phyloP scores from a whole-genome alignment of 2,329 filamentous ascomycete genomes.

The Chrysoporthe deuterocubensis region DNA sequence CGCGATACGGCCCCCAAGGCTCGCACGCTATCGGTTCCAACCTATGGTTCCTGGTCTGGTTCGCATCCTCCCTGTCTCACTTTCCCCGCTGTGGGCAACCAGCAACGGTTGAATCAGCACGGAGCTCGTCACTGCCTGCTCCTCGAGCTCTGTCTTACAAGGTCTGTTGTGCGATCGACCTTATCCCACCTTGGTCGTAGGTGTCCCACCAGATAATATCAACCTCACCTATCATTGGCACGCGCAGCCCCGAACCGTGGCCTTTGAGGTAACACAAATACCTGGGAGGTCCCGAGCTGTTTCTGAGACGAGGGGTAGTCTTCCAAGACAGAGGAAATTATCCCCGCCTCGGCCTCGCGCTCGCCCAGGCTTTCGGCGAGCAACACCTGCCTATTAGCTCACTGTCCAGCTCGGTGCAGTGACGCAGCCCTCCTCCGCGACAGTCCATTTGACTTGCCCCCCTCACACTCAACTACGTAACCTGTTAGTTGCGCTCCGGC shows the following conservation, averaged over 20 bases:
- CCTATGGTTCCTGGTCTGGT: conserved; percentile 4
- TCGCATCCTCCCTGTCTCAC: conserved; percentile 16
- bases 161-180: conserved; percentile 9
- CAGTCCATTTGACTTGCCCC: conserved; percentile 10
- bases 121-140: conserved; percentile 4
- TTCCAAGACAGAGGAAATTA: conserved; percentile 16
- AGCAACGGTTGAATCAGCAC: conserved; percentile 3
- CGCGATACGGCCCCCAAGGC: conserved; percentile 4
- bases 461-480: conserved; percentile 16
- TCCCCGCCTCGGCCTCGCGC: conserved; percentile 16
- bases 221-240: conserved; percentile 17
- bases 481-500: conserved; percentile 19
- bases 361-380: conserved; percentile 9
- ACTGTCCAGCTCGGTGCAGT: conserved; percentile 12
- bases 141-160: background rate
- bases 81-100: conserved; percentile 16
- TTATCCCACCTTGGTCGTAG: conserved; percentile 10
- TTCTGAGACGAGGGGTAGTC: conserved; percentile 15
- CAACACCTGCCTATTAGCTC: conserved; percentile 14
- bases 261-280: conserved; percentile 9
- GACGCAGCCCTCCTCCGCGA: conserved; percentile 1
- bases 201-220: conserved; percentile 18
- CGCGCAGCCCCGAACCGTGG: conserved; percentile 3
- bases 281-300: background rate
- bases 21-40: conserved; percentile 5